Evolutionary conservation across 1,284 basidiomycete genomes (phyloP).

Genomic region (Sutorius eximius): DNA sequence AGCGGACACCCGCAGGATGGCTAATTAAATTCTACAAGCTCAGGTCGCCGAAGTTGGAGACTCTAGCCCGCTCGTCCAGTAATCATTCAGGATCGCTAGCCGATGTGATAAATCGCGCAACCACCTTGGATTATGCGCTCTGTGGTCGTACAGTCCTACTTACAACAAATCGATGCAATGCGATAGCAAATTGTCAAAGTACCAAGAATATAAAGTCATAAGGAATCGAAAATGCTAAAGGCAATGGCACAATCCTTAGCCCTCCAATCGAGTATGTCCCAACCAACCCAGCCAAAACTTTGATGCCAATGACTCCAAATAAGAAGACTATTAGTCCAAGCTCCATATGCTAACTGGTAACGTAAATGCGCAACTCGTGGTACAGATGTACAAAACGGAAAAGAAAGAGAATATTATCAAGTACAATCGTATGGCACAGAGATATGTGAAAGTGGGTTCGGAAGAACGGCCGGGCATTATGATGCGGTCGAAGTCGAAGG

Average conservation of each 20-base stretch:
- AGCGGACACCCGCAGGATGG: conserved; percentile 15
- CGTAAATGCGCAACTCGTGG: conserved; percentile 36
- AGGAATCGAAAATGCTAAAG: conserved; percentile 22
- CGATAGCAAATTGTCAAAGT: conserved; percentile 27
- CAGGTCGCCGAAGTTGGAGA: conserved; percentile 3
- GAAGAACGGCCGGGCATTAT: conserved; percentile 16
- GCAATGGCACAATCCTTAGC: conserved; percentile 33
- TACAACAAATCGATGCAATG: conserved; percentile 33
- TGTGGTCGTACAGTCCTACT: conserved; percentile 28
- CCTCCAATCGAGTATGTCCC: conserved; percentile 32
- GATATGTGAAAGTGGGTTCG: conserved; percentile 18
- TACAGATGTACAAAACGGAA: conserved; percentile 36
- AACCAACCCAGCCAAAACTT: conserved; percentile 30
- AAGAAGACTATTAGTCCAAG: conserved; percentile 34
- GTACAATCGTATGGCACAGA: conserved; percentile 38
- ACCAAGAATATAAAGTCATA: conserved; percentile 36
- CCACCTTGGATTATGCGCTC: background rate
- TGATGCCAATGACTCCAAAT: conserved; percentile 30
- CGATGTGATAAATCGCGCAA: background rate
- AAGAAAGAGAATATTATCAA: conserved; percentile 31
- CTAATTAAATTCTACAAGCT: background rate
- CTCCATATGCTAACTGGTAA: conserved; percentile 35
- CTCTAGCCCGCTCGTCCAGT: background rate
- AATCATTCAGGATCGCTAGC: conserved; percentile 4
- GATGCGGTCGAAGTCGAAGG: conserved; percentile 14